phyloP scores from a whole-genome alignment of 2,329 filamentous ascomycete genomes.

The Lachnellula cervina region DNA sequence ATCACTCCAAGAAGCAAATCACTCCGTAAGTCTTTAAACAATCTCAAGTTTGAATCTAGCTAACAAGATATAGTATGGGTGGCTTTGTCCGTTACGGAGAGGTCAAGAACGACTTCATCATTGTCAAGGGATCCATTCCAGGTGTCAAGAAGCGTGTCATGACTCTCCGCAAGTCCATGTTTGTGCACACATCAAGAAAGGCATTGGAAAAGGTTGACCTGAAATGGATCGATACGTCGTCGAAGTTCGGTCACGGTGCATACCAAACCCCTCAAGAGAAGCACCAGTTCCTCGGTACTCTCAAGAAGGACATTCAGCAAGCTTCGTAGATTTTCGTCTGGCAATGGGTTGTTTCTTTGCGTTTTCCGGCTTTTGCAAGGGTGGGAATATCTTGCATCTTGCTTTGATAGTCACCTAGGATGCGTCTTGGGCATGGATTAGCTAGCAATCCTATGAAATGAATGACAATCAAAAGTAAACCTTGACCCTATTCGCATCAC shows the following conservation, averaged over 20 bases:
- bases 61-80: conserved; percentile 67
- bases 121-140: conserved; percentile 96
- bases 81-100: conserved; percentile 99
- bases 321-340: conserved; percentile 42
- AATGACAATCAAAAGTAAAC: neutral
- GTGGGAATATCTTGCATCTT: conserved; percentile 25
- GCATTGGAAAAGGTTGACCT: conserved; percentile 98
- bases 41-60: neutral
- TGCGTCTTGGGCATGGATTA: conserved; percentile 21
- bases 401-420: conserved; percentile 20
- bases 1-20: conserved; percentile 99
- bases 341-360: conserved; percentile 28
- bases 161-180: conserved; percentile 98
- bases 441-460: conserved; percentile 27
- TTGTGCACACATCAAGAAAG: conserved; percentile 90
- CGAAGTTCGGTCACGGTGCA: conserved; percentile 99
- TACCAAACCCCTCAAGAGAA: conserved; percentile 99
- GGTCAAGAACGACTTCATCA: conserved; percentile 98
- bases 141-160: conserved; percentile 99
- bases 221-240: conserved; percentile 99
- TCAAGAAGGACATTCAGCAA: conserved; percentile 91
- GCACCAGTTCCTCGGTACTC: conserved; percentile 92
- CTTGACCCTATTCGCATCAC: too few species aligned
- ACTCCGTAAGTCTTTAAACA: conserved; percentile 74
- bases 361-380: conserved; percentile 24